Conservation (phyloP, 495 filamentous ascomycete species). For the Penicillium herquei region DNA sequence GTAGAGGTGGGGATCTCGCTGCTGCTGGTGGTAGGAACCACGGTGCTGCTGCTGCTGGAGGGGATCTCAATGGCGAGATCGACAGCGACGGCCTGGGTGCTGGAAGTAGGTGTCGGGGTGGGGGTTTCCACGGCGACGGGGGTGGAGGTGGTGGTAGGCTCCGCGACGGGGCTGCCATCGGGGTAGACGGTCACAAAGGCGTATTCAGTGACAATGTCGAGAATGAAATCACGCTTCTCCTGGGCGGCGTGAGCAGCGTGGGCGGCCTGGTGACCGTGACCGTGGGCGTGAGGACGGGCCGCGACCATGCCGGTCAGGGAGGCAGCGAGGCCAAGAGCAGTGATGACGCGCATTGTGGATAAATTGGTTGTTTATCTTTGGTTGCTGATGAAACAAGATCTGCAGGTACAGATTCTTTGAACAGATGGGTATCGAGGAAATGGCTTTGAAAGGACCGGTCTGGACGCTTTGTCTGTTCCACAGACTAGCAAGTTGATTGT, state of each 20-base stretch:
- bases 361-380: not conserved
- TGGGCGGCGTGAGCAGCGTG: not conserved
- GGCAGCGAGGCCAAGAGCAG: slow-evolving; percentile 13
- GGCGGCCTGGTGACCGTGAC: not conserved
- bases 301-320: slow-evolving; percentile 14
- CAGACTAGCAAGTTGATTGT: slow-evolving; percentile 1
- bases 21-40: too few species aligned
- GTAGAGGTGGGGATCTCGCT: slow-evolving; percentile 2
- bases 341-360: slow-evolving; percentile 25
- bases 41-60: too few species aligned
- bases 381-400: not conserved
- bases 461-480: slow-evolving; percentile 3
- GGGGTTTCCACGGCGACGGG: not conserved
- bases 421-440: not conserved
- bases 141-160: not conserved
- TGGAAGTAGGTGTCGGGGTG: not conserved
- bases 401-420: not conserved
- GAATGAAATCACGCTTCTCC: slow-evolving; percentile 1
- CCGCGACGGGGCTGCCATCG: not conserved
- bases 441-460: not conserved
- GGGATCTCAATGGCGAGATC: not conserved
- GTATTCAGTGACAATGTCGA: not conserved
- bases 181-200: slow-evolving; percentile 4
- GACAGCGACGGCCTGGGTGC: not conserved
- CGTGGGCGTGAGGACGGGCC: slow-evolving; percentile 11